Evolutionary conservation across 129 eudicot genomes (phyloP).

Genomic region (Escallonia rubra): DNA sequence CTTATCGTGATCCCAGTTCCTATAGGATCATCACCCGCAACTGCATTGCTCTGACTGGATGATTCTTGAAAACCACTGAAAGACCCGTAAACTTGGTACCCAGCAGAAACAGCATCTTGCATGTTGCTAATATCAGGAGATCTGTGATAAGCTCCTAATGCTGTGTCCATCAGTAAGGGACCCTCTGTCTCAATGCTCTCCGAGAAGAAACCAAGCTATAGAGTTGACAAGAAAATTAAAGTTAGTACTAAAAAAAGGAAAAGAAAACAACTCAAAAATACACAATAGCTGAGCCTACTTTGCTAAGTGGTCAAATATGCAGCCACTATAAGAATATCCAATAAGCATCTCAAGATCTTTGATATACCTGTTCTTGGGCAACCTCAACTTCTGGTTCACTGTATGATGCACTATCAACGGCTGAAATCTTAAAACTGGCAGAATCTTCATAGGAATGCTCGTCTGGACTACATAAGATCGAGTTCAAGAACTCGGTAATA

Average conservation of each 20-base stretch:
- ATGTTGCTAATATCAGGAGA: not conserved
- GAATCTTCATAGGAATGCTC: slow-evolving; percentile 24
- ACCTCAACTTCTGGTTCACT: slow-evolving; percentile 66
- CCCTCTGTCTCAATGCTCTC: not conserved
- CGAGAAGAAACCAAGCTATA: not conserved
- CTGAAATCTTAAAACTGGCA: not conserved
- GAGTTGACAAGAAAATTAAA: not conserved
- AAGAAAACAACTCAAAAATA: not conserved
- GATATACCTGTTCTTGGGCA: slow-evolving; percentile 48
- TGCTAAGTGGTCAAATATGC: not conserved
- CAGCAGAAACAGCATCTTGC: slow-evolving; percentile 2
- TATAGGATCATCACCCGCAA: slow-evolving; percentile 2
- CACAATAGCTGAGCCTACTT: not conserved
- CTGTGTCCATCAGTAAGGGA: not conserved
- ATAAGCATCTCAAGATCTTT: not conserved
- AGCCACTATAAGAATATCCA: not conserved
- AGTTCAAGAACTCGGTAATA: slow-evolving; percentile 36
- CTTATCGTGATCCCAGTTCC: slow-evolving; percentile 34
- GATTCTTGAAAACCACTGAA: slow-evolving; percentile 20
- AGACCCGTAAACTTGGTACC: not conserved
- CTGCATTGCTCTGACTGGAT: slow-evolving; percentile 11
- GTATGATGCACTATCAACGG: slow-evolving; percentile 33
- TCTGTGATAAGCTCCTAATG: not conserved
- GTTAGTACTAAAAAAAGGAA: not conserved
- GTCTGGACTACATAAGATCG: slow-evolving; percentile 29